Evolutionary conservation across 192 early-diverging fungal species (phyloP), one percentile per base, ranked within the genome.

Genomic region (Coemansia sp.): DNA sequence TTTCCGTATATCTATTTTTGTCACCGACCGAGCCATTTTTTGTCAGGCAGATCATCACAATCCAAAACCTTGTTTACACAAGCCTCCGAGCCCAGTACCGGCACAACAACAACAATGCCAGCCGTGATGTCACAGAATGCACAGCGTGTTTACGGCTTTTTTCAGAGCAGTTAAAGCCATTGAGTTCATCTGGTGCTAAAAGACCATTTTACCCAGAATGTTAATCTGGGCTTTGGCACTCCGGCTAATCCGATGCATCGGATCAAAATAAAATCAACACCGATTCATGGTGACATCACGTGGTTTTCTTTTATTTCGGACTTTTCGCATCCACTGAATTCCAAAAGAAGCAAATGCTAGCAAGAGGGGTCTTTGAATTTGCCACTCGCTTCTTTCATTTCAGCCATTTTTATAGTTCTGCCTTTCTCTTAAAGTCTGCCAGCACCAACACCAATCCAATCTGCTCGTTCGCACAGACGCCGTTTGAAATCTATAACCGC

Each of bases 21-120:
- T 3, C 17, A 45, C 42, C 12, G 42, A 45, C 42, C 42, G 42
- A 45, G 42, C 14, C 42, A 45, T 45, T 28, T 32, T 58, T 36
- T 33, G n/a, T 17, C 34, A 18, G 17, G 42, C 42, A 12, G 42
- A 45, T 45, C 42, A 45, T 45, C 42, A 45, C 42, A 45, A 45
- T 45, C 42, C 42, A 45, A 16, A 45, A 45, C 14, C 42, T 16
- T 45, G 36, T 45, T 3, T 3, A 45, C 14, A 12, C 42, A 45
- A 45, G 42, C 42, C 42, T 45, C 36, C n/a, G 58, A 60, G 42
- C 42, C 22, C 58, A 42, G 58, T 32, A 38, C 36, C 36, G 17
- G 7, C 42, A 45, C 42, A 8, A 16, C 12, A 12, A 12, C 42
- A 16, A 45, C 42, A 45, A 45, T 45, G 42, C 42, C 42, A 45